Evolutionary conservation across 2,329 filamentous ascomycete genomes (phyloP), one percentile per base, ranked within the genome.

Genomic region (Tolypocladium capitatum): DNA sequence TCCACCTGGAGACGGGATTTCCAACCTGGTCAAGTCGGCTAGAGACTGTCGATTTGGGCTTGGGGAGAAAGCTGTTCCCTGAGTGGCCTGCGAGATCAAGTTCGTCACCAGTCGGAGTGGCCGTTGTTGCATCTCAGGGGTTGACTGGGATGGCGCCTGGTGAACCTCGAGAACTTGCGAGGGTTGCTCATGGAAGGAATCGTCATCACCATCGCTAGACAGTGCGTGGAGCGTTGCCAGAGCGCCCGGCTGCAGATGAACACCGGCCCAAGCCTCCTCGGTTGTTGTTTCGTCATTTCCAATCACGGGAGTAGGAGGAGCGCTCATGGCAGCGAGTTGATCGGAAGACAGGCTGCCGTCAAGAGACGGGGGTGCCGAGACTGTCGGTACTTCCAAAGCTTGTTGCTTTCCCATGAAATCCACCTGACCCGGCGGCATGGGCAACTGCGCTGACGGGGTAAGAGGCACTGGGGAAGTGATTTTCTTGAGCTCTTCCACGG

Each of bases 341-440:
- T 96, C 90, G 2, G 90, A 94, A 9, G 81, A 84, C 58, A 92
- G 69, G 65, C 88, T 95, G 21, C 89, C 90, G 67, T 95, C 90
- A 4, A 95, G 73, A 5, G 91, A 96, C 4, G 91, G 91, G 5
- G 90, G 84, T 6, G 86, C 84, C 48, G 87, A 90, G 30, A 81
- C 76, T 33, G 80, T 82, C 2, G 88, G 88, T 4, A 91, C 74
- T 43, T 80, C 75, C 21, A 81, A 74, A 28, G 78, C 60, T 50
- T 80, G 78, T 55, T 80, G 76, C 50, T 71, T 65, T 45, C 75
- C 75, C 62, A 95, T 80, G 59, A 86, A 82, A 11, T 80, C 81
- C 55, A 91, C 73, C 48, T 84, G 79, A 18, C 80, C 80, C 4
- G 86, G 85, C 5, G 86, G 90, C 66, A 94, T 84, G 48, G 83